phyloP scores from a whole-genome alignment of 306 rosid species.

The Alnus glutinosa region DNA sequence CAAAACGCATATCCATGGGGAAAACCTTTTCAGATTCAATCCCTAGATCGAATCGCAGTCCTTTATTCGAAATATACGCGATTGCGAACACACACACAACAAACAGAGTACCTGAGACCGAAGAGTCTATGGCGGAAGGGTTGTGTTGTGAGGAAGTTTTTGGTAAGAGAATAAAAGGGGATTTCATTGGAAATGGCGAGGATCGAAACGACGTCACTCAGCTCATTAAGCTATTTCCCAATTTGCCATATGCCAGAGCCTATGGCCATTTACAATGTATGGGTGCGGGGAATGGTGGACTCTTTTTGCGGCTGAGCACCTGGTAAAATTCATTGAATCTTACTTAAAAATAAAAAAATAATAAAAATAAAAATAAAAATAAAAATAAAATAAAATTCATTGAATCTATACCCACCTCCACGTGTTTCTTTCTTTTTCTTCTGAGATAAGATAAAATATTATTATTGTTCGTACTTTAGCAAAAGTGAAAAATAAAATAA shows the following conservation, averaged over 20 bases:
- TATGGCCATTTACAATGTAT: background rate
- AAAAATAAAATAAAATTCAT: too few species aligned
- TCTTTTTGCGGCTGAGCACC: too few species aligned
- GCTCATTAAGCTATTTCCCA: background rate
- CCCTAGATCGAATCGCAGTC: background rate
- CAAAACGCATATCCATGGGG: background rate
- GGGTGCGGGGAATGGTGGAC: background rate
- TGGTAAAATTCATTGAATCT: too few species aligned
- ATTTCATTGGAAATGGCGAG: background rate
- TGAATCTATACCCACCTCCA: too few species aligned
- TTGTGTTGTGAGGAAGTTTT: background rate
- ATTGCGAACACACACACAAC: too few species aligned
- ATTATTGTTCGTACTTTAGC: too few species aligned
- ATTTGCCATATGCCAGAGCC: background rate
- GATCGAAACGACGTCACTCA: background rate
- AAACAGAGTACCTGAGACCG: background rate
- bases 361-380: too few species aligned
- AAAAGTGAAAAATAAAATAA: too few species aligned
- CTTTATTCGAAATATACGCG: background rate
- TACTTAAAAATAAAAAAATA: too few species aligned
- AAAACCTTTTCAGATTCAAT: background rate
- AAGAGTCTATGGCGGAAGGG: background rate
- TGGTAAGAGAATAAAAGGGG: background rate
- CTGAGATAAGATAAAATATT: too few species aligned
- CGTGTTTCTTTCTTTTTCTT: too few species aligned